Evolutionary conservation across 495 filamentous ascomycete species (phyloP).

Genomic region (Amphirosellinia nigrospora): DNA sequence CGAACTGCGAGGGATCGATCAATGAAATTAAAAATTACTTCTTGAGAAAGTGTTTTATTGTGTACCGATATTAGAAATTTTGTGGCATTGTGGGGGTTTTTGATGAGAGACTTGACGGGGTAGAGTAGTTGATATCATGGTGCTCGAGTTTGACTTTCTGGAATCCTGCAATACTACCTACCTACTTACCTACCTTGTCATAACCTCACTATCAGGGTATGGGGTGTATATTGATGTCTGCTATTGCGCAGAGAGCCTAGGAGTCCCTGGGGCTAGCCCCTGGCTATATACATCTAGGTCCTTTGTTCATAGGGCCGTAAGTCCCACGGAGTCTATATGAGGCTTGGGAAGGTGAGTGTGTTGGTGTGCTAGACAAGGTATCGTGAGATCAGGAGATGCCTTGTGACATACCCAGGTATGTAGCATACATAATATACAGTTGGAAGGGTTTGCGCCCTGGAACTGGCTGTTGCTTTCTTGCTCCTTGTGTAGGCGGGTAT

Average conservation of each 20-base stretch:
- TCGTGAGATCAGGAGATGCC: no score
- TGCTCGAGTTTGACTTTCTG: not conserved
- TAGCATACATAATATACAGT: not conserved
- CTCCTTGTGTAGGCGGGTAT: not conserved
- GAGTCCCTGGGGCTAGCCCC: no score
- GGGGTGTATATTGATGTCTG: no score
- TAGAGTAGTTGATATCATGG: not conserved
- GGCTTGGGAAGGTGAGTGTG: no score
- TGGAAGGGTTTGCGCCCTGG: not conserved
- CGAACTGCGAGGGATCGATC: not conserved
- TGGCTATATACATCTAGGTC: no score
- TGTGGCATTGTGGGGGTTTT: not conserved
- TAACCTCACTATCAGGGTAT: no score
- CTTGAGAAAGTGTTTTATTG: not conserved
- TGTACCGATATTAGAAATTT: not conserved
- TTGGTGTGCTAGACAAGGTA: no score
- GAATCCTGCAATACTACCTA: not conserved
- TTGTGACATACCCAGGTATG: no score
- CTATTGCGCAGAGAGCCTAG: no score
- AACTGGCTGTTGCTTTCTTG: not conserved
- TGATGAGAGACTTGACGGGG: not conserved
- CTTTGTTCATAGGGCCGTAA: no score
- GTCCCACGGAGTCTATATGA: no score
- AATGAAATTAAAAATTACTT: constrained; percentile 3
- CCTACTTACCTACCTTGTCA: no score